phyloP scores from a whole-genome alignment of 805 yeast species.

The Candida patagonica region DNA sequence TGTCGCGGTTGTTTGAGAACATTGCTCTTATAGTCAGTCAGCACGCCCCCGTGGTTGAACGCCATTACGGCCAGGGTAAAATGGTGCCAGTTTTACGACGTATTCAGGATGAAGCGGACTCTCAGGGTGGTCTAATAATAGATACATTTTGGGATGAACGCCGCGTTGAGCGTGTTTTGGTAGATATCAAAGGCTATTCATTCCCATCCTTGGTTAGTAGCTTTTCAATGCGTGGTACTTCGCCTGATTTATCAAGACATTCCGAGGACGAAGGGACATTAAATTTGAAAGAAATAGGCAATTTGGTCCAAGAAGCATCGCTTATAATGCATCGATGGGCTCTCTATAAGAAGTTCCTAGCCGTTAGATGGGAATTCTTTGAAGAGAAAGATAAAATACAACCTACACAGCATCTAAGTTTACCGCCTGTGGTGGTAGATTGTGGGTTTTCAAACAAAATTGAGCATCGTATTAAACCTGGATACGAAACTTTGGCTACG shows the following conservation, averaged over 20 bases:
- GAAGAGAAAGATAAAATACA: not conserved
- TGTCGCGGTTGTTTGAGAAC: slow-evolving; percentile 57
- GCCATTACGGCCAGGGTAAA: slow-evolving; percentile 53
- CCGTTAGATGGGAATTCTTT: slow-evolving; percentile 45
- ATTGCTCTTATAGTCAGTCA: slow-evolving; percentile 78
- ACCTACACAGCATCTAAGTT: slow-evolving; percentile 6
- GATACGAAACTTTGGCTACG: slow-evolving; percentile 53
- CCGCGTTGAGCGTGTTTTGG: slow-evolving; percentile 44
- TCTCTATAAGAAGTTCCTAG: slow-evolving; percentile 49
- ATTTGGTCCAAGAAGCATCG: slow-evolving; percentile 58
- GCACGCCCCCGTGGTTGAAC: slow-evolving; percentile 69
- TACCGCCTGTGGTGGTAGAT: slow-evolving; percentile 45
- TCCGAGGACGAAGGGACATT: slow-evolving; percentile 25
- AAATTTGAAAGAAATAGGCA: slow-evolving; percentile 58
- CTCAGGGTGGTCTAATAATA: slow-evolving; percentile 82
- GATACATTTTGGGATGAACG: slow-evolving; percentile 79
- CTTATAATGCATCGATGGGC: slow-evolving; percentile 77
- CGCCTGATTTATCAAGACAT: slow-evolving; percentile 1
- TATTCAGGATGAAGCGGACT: slow-evolving; percentile 80
- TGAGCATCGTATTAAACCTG: slow-evolving; percentile 42
- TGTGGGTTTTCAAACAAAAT: slow-evolving; percentile 52
- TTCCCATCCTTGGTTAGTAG: slow-evolving; percentile 38
- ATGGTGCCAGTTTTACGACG: slow-evolving; percentile 59
- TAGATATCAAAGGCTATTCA: slow-evolving; percentile 47
- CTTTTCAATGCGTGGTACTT: slow-evolving; percentile 11